Percentiles rank a stretch among this genome's conserved stretches.
phyloP scores from a whole-genome alignment of 2,329 filamentous ascomycete species.

The Claviceps arundinis region DNA sequence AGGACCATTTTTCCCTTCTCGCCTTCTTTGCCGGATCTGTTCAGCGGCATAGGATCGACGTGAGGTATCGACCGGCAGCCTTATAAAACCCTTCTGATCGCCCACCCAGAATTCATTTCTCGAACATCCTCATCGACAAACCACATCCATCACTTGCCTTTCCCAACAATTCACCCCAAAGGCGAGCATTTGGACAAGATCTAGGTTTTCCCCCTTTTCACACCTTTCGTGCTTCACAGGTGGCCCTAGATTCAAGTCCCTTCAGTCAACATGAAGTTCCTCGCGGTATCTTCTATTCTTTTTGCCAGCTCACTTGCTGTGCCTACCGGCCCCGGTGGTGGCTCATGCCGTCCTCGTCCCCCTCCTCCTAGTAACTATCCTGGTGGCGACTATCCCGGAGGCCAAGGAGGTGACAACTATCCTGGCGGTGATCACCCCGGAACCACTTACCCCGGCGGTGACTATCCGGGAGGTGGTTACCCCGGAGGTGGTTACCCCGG shows the following conservation, averaged over 20 bases:
- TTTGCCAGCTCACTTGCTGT: constrained; percentile 9
- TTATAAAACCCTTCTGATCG: not conserved
- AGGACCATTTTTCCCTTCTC: not conserved
- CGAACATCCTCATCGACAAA: not conserved
- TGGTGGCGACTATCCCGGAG: constrained; percentile 1
- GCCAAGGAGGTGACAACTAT: not conserved
- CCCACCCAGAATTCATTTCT: not conserved
- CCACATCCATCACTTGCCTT: not conserved
- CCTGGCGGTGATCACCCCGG: not conserved
- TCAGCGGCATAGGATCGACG: not conserved
- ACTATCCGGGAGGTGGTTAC: not conserved
- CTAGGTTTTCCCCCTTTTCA: not conserved
- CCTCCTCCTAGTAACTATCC: not conserved
- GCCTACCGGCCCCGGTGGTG: constrained; percentile 3
- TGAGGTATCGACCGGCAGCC: not conserved
- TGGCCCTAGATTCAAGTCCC: not conserved
- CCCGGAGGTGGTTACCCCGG: not conserved
- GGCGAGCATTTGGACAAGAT: not conserved
- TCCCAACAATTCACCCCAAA: not conserved
- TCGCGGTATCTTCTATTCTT: constrained; percentile 7
- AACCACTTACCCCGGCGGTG: no score
- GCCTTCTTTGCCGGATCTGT: not conserved
- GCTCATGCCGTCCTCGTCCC: constrained; percentile 1
- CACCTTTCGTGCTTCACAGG: not conserved
- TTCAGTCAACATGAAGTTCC: constrained; percentile 8